Base-by-base conservation (phyloP, 192 early-diverging fungal genomes). In the Podila epicladia region DNA sequence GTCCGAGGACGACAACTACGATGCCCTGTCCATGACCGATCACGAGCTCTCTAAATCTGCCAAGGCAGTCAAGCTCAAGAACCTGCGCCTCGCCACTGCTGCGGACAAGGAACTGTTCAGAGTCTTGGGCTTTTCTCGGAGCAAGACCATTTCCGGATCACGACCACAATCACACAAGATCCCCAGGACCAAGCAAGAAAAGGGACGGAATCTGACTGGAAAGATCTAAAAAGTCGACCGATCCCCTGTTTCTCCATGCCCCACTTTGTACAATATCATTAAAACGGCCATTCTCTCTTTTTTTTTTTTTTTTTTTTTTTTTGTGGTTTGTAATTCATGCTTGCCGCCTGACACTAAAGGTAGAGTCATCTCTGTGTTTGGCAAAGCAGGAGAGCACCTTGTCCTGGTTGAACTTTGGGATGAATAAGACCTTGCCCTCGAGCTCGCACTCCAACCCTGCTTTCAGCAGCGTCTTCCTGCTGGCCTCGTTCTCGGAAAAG, bases 31-130 rank as follows among this genome's bases (percentile, higher is more conserved):
- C 12, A 73, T 69, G 71, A 72, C 77, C 12, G 71, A 80, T 19
- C 77, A 80, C 20, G 77, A 80, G 71, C 70, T 80, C 2, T 73
- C 71, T 8, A 80, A 80, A 37, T 73, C 71, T 5, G 65, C 58
- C 4, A 69, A 61, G 33, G 77, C 77, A 1, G 63, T 68, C 58
- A 72, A 72, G 12, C 67, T 80, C n/a, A 80, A 80, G 71, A 80
- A 80, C 58, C 62, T 69, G 11, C 71, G 77, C 28, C 49, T 76
- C 1, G 74, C 74, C 19, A 41, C 55, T 19, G 74, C 74, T 37
- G n/a, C 51, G 5, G 62, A 69, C 22, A 48, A 35, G 31, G 62
- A 29, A 22, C 28, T 68, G 50, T 64, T 62, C 62, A 51, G 32
- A 20, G 59, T 49, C n/a, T 50, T 53, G 6, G 24, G 33, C n/a